These are phyloP conservation scores for Echria macrotheca DNA, from an alignment of 495 filamentous ascomycete genomes.

Conservation along the genomic window DNA sequence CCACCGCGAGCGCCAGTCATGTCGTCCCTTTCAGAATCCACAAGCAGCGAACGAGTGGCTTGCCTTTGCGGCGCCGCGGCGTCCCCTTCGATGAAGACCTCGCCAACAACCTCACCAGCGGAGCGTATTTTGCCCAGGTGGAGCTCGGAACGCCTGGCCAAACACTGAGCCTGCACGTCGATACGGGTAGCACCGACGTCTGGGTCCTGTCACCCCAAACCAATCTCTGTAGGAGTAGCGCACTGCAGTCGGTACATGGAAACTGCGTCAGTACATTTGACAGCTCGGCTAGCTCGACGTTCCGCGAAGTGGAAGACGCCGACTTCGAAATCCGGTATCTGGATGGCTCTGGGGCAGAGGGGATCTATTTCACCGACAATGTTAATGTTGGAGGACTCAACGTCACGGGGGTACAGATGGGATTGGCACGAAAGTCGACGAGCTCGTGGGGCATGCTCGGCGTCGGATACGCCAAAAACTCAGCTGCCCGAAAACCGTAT, in stretches of 20 bases:
- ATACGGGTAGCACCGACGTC: slow-evolving; percentile 84
- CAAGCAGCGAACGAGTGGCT: neutral
- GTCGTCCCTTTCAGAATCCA: neutral
- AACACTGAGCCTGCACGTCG: slow-evolving; percentile 58
- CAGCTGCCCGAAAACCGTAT: slow-evolving; percentile 61
- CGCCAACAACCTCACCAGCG: slow-evolving; percentile 8
- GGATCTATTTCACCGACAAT: slow-evolving; percentile 76
- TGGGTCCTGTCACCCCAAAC: slow-evolving; percentile 52
- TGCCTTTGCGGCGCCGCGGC: neutral
- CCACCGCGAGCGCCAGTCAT: neutral
- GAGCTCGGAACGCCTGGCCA: slow-evolving; percentile 66
- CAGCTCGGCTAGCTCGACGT: slow-evolving; percentile 57
- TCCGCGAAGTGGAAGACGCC: slow-evolving; percentile 49
- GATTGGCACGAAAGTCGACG: slow-evolving; percentile 65
- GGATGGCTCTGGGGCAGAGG: slow-evolving; percentile 63
- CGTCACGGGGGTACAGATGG: slow-evolving; percentile 67
- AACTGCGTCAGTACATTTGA: slow-evolving; percentile 31
- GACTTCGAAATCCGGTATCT: slow-evolving; percentile 82
- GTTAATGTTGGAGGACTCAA: slow-evolving; percentile 57
- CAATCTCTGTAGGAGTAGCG: slow-evolving; percentile 27
- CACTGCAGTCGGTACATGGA: slow-evolving; percentile 25
- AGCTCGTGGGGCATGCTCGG: slow-evolving; percentile 74
- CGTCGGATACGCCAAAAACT: slow-evolving; percentile 73
- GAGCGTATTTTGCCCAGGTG: slow-evolving; percentile 57
- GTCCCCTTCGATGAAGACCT: slow-evolving; percentile 3